A percentile compares a stretch with the other conserved stretches of the same genome.
phyloP scores from a whole-genome alignment of 345 rosid genomes.

The Camelina sativa region DNA sequence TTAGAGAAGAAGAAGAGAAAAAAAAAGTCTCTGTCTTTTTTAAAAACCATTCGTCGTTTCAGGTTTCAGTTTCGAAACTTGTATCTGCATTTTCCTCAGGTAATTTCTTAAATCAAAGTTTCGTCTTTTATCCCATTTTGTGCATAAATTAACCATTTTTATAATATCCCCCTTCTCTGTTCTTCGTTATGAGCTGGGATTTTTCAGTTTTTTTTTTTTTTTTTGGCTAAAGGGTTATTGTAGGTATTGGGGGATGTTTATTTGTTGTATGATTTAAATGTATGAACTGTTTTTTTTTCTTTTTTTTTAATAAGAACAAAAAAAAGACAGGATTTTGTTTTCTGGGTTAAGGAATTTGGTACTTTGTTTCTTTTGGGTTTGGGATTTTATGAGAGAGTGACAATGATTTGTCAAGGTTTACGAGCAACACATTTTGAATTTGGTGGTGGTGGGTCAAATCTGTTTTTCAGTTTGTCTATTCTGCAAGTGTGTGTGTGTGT shows the following conservation, averaged over 20 bases:
- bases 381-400: slow-evolving; percentile 29
- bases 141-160: neutral
- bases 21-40: neutral
- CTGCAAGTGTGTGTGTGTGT: slow-evolving; percentile 43
- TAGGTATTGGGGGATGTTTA: neutral
- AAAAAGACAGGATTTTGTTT: neutral
- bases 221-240: neutral
- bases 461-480: slow-evolving; percentile 31
- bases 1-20: neutral
- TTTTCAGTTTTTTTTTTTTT: neutral
- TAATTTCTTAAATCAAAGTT: slow-evolving; percentile 26
- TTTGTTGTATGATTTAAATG: neutral
- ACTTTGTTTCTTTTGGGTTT: slow-evolving; percentile 4
- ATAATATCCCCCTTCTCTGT: slow-evolving; percentile 3
- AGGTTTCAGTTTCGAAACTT: slow-evolving; percentile 12
- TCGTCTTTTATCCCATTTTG: neutral
- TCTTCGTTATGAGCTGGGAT: neutral
- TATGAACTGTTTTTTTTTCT: neutral
- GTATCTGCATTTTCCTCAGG: slow-evolving; percentile 33
- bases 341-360: slow-evolving; percentile 11
- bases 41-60: slow-evolving; percentile 5
- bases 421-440: slow-evolving; percentile 19
- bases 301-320: neutral
- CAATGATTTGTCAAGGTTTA: slow-evolving; percentile 38
- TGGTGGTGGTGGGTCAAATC: slow-evolving; percentile 25